Conservation (phyloP, 257 asterid species). For the Primulina huaijiensis region DNA sequence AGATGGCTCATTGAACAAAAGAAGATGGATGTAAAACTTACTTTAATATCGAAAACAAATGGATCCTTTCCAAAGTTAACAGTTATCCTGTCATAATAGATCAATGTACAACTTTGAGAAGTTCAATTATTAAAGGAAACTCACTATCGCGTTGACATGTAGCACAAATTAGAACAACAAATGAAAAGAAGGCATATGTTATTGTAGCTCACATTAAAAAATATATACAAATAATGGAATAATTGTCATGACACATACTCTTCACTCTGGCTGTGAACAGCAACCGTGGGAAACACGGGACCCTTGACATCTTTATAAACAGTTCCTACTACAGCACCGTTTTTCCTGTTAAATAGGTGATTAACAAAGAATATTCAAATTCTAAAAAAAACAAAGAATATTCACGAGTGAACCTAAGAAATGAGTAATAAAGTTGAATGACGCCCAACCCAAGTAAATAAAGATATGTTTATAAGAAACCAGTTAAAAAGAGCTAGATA, state of each 20-base stretch:
- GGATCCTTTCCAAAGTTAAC: constrained; percentile 86
- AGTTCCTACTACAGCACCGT: constrained; percentile 75
- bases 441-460: neutral
- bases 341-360: constrained; percentile 58
- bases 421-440: neutral
- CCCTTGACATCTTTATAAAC: constrained; percentile 79
- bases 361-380: constrained; percentile 23
- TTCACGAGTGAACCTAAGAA: constrained; percentile 4
- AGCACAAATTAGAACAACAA: neutral
- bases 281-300: constrained; percentile 80
- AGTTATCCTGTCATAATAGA: constrained; percentile 61
- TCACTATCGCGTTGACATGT: neutral
- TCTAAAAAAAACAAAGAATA: constrained; percentile 13
- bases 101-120: constrained; percentile 28
- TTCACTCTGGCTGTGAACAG: constrained; percentile 96
- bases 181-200: neutral
- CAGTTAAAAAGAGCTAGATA: neutral
- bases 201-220: constrained; percentile 21
- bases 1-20: constrained; percentile 19
- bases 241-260: constrained; percentile 55
- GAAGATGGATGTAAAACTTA: constrained; percentile 33
- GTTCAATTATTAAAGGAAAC: neutral
- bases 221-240: neutral
- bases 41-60: constrained; percentile 78
- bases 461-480: neutral